Conservation (phyloP, 2,329 filamentous ascomycete genomes). For the Sclerotinia borealis region DNA sequence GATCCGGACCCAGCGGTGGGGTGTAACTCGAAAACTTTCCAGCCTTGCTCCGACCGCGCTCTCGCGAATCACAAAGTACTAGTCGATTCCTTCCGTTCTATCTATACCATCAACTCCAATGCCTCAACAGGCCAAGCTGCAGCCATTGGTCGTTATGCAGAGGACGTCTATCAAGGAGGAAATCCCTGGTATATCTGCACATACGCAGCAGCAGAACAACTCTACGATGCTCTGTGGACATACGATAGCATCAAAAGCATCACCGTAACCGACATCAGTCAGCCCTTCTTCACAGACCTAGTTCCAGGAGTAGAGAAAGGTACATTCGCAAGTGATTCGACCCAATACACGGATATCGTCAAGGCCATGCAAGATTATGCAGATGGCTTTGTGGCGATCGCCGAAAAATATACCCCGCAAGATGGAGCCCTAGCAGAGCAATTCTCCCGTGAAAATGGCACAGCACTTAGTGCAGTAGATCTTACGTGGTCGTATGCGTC, state of each 20-base stretch:
- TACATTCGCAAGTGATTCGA: constrained; percentile 57
- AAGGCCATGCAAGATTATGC: constrained; percentile 57
- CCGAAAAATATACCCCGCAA: constrained; percentile 43
- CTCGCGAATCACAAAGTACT: constrained; percentile 71
- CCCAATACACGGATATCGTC: constrained; percentile 43
- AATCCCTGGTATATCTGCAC: constrained; percentile 67
- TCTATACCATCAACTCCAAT: constrained; percentile 61
- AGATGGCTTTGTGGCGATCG: constrained; percentile 47
- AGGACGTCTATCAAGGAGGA: constrained; percentile 68
- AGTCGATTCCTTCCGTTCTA: constrained; percentile 63
- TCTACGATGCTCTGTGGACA: constrained; percentile 61
- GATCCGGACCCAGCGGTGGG: constrained; percentile 50
- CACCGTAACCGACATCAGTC: constrained; percentile 54
- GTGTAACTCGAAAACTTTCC: constrained; percentile 67
- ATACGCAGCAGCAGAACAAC: constrained; percentile 44
- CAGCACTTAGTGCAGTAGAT: constrained; percentile 55
- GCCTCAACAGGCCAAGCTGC: constrained; percentile 54
- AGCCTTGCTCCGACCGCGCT: constrained; percentile 49
- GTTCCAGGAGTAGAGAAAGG: constrained; percentile 51
- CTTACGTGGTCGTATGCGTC: constrained; percentile 69
- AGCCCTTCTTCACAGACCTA: constrained; percentile 66
- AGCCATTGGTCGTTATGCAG: constrained; percentile 59
- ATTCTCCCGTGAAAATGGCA: constrained; percentile 48
- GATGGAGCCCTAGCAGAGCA: constrained; percentile 63
- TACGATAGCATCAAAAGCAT: constrained; percentile 61